Evolutionary conservation across 495 filamentous ascomycete genomes (phyloP), one percentile per base, ranked within the genome.

Genomic region (Tetracladium marchalianum): DNA sequence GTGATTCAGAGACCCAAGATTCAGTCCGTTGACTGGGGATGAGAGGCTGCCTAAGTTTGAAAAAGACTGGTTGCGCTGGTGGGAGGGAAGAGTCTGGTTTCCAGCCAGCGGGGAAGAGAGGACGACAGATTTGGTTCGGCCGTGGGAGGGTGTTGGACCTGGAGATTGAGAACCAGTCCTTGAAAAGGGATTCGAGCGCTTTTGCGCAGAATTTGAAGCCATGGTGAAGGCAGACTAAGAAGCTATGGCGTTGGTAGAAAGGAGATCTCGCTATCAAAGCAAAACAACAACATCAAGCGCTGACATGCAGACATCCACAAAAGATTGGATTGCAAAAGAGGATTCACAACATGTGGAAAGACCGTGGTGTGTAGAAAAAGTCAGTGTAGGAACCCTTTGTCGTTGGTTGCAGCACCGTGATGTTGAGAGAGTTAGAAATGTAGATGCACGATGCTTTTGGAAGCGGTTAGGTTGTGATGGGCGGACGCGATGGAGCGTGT

Each of bases 121-220:
- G 22, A 89, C 66, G 13, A 75, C 72, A 1, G 87, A 93, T 57
- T 85, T 88, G 0, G 87, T 85, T 47, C 88, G 71, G 40, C 67
- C 59, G 44, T 63, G 62, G 39, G 65, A 64, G 17, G 69, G 75
- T 34, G 80, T 72, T 31, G 49, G 34, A 12, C 1, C 41, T 17
- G 53, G 47, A 9, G 82, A 82, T 22, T 81, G 66, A 2, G 85
- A 80, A 47, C 67, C 59, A 47, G 66, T 70, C 53, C 79, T 63
- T 70, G 76, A 65, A 60, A 94, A 93, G 4, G 84, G 84, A 68
- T 82, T 90, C 58, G 79, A 84, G 52, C 87, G 49, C 18, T 49
- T 55, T 35, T 55, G 56, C 13, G 42, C 12, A 37, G 47, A 27
- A 43, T 51, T 54, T 13, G 49, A 53, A 11, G 56, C 49, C 56